A percentile compares a stretch with the other conserved stretches of the same genome.
Conservation (phyloP, 2,329 filamentous ascomycete genomes). For the Neonectria coccinea region DNA sequence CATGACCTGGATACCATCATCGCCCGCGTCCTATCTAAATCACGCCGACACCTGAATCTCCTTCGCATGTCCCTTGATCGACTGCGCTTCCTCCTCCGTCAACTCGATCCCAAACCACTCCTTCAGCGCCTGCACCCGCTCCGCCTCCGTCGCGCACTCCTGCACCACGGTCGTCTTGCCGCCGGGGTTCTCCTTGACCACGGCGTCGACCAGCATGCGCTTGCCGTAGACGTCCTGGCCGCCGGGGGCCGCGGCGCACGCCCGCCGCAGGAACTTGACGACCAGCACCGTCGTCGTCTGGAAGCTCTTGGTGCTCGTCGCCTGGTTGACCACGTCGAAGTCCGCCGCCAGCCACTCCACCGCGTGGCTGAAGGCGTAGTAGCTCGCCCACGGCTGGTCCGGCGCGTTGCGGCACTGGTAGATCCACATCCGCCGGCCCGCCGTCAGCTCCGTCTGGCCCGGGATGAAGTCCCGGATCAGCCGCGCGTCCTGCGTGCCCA, state of each 20-base stretch:
- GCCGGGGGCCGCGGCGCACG: slow-evolving; percentile 54
- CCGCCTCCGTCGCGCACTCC: slow-evolving; percentile 62
- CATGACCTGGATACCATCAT: neutral
- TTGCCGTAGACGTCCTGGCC: slow-evolving; percentile 63
- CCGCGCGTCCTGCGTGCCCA: slow-evolving; percentile 68
- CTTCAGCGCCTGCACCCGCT: slow-evolving; percentile 63
- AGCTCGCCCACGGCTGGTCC: slow-evolving; percentile 64
- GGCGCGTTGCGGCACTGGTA: slow-evolving; percentile 69
- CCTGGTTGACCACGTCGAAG: slow-evolving; percentile 71
- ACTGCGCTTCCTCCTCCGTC: slow-evolving; percentile 60
- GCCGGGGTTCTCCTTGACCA: slow-evolving; percentile 65
- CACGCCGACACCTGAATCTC: slow-evolving; percentile 53
- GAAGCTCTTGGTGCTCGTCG: slow-evolving; percentile 64
- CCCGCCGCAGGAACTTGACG: slow-evolving; percentile 63
- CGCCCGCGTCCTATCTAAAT: neutral
- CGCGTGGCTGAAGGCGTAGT: slow-evolving; percentile 73
- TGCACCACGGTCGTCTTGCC: slow-evolving; percentile 62
- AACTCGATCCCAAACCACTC: slow-evolving; percentile 66
- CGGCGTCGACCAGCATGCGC: slow-evolving; percentile 61
- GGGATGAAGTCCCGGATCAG: slow-evolving; percentile 63
- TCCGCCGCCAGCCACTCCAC: slow-evolving; percentile 72
- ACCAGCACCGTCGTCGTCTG: slow-evolving; percentile 67
- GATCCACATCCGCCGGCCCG: slow-evolving; percentile 67
- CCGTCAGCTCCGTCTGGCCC: slow-evolving; percentile 53
- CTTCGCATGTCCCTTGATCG: slow-evolving; percentile 62